Evolutionary conservation across 106 monocot genomes (phyloP), one percentile per base, ranked within the genome.

Genomic region (Acorus calamus): DNA sequence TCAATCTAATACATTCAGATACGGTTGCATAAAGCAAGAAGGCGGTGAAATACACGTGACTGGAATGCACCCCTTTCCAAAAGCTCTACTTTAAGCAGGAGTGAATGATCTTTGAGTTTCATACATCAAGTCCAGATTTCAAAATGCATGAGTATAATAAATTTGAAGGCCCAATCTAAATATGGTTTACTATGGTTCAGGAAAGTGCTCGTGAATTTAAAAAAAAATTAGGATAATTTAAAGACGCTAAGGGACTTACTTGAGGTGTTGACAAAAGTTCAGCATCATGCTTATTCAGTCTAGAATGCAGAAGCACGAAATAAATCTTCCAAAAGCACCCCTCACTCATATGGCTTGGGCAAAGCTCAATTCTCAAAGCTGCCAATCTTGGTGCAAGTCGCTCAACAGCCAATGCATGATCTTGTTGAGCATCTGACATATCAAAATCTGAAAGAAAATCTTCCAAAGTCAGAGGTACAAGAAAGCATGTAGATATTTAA

Each of bases 241-340:
- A 4, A 55, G 11, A 55, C 13, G 11, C 11, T 55, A 11, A 10
- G 55, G 13, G 70, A 41, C 49, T 73, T 57, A 91, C 91, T 80
- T 91, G 91, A 52, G 87, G 91, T 47, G 96, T 98, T 11, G 88
- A 91, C 50, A 98, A 53, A 74, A 85, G 87, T 45, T 91, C 85
- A 44, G 87, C 83, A 71, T 98, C 85, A 64, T 85, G 76, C 75
- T 88, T 85, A 61, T 68, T 81, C 46, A 91, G 81, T 77, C 91
- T 87, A 55, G 96, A 77, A 83, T 98, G 96, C 66, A 98, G 73
- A 68, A 98, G 83, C 53, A 91, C 91, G 75, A 98, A 98, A 75
- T 98, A 98, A 28, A 98, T 98, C 75, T 91, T 98, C 96, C 96
- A 98, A 66, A 98, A 98, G 73, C 73, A 82, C n/a, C 82, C 91